Percentiles rank a stretch among this genome's conserved stretches.
Evolutionary conservation across 345 rosid species (phyloP).

Genomic region (Odontarrhena argentea): DNA sequence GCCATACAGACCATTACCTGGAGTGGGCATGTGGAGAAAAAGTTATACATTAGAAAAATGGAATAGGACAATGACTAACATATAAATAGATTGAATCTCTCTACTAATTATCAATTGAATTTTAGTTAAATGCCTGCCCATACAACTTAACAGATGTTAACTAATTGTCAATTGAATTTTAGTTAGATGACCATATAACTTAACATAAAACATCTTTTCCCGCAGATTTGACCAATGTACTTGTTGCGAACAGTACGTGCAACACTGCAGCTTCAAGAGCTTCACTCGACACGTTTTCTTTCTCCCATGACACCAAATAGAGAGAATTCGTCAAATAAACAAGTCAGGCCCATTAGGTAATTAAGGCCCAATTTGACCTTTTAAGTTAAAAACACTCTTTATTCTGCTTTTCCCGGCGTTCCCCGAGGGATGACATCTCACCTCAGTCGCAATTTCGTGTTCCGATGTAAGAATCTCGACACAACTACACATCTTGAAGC

Average conservation of each 20-base stretch:
- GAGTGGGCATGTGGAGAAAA: too few relatives aligned
- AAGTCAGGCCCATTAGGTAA: background rate
- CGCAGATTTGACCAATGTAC: slow-evolving; percentile 55
- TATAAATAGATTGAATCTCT: too few relatives aligned
- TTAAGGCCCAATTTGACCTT: background rate
- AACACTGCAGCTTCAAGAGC: slow-evolving; percentile 50
- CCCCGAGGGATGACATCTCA: slow-evolving; percentile 38
- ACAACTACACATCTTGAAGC: slow-evolving; percentile 9
- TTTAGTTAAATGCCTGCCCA: too few relatives aligned
- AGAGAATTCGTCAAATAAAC: slow-evolving; percentile 52
- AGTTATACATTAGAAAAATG: background rate
- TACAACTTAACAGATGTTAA: too few relatives aligned
- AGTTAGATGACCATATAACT: too few relatives aligned
- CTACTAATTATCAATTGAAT: too few relatives aligned
- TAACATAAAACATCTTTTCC: slow-evolving; percentile 50
- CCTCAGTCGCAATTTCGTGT: slow-evolving; percentile 26
- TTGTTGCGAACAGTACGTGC: slow-evolving; percentile 63
- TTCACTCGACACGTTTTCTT: slow-evolving; percentile 61
- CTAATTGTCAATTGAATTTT: too few relatives aligned
- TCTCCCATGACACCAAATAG: slow-evolving; percentile 62
- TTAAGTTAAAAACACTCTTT: background rate
- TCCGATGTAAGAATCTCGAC: slow-evolving; percentile 22
- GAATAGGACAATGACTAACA: too few relatives aligned
- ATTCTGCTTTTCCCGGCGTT: background rate
- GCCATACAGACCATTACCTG: too few relatives aligned